Base-by-base conservation (phyloP, 2,329 filamentous ascomycete genomes). In the Fusarium sarcochroum region DNA sequence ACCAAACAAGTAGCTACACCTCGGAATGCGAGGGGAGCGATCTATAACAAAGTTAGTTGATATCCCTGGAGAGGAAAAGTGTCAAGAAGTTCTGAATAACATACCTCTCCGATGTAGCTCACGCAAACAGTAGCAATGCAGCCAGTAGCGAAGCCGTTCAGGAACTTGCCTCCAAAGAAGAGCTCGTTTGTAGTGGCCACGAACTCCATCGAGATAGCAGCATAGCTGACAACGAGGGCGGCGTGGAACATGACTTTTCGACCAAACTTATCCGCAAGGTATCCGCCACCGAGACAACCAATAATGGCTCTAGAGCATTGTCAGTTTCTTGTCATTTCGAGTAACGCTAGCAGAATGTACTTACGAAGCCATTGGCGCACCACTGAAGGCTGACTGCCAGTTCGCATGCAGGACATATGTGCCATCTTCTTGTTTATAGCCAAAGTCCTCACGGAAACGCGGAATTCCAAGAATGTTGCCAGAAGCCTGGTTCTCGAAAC, bases 341-440 rank as follows among this genome's bases (percentile, higher is more conserved):
- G 15, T 5, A 30, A 30, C 10, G 13, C 27, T 10, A 27, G 10
- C 2, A 11, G 15, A 35, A 11, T n/a, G 48, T 63, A 70, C 73
- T 71, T 51, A 76, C 75, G 75, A 75, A 30, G 81, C 81, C 18
- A 82, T 76, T 3, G 81, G 81, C 0, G 75, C 82, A 13, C 80
- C 81, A 38, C 77, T 76, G 62, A 83, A 83, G 7, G 82, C 81
- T 20, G 75, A 77, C 65, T 84, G 81, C 82, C 82, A 84, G 17
- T 79, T 76, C 5, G 80, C 77, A 15, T 78, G 70, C 10, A 84
- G 69, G 8, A 82, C 80, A 72, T 80, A 83, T 55, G 71, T 71
- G 1, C 74, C 78, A 2, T 77, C 74, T 20, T 15, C 18, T 44
- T 75, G 80, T 8, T 68, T 54, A 44, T 75, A 67, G 1, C 81